Conservation (phyloP, 1,284 basidiomycete genomes). For the Fomes fomentarius region DNA sequence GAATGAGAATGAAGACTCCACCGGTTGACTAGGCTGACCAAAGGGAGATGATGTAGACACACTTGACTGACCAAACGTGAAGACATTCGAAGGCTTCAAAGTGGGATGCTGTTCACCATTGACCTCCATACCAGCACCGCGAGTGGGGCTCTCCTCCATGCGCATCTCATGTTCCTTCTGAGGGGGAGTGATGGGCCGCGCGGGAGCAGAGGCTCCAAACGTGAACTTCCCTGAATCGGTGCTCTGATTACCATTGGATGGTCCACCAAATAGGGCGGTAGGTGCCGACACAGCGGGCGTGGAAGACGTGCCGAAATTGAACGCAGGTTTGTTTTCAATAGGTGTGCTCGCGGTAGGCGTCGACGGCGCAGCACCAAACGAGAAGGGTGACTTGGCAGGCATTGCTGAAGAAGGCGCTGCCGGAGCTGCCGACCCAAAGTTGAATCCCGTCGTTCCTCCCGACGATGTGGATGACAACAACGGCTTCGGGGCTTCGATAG, state of each 20-base stretch:
- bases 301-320: slow-evolving; percentile 26
- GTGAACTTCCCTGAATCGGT: slow-evolving; percentile 29
- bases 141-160: slow-evolving; percentile 43
- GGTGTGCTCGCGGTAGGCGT: slow-evolving; percentile 26
- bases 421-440: slow-evolving; percentile 24
- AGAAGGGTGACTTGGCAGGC: slow-evolving; percentile 30
- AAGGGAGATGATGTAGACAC: slow-evolving; percentile 25
- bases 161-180: slow-evolving; percentile 33
- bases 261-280: slow-evolving; percentile 21
- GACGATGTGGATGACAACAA: slow-evolving; percentile 28
- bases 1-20: slow-evolving; percentile 27
- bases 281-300: slow-evolving; percentile 14
- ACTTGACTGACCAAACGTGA: slow-evolving; percentile 23
- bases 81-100: slow-evolving; percentile 21
- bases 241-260: slow-evolving; percentile 20
- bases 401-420: slow-evolving; percentile 15
- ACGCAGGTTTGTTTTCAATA: slow-evolving; percentile 26
- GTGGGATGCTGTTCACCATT: slow-evolving; percentile 20
- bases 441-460: slow-evolving; percentile 24
- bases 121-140: slow-evolving; percentile 32
- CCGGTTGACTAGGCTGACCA: slow-evolving; percentile 25
- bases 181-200: slow-evolving; percentile 32
- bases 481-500: slow-evolving; percentile 32
- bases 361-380: slow-evolving; percentile 25
- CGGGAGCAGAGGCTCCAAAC: slow-evolving; percentile 25